Percentiles rank a stretch among this genome's conserved stretches.
Evolutionary conservation across 2,329 filamentous ascomycete genomes (phyloP).

Genomic region (Amauroascus verrucosus): DNA sequence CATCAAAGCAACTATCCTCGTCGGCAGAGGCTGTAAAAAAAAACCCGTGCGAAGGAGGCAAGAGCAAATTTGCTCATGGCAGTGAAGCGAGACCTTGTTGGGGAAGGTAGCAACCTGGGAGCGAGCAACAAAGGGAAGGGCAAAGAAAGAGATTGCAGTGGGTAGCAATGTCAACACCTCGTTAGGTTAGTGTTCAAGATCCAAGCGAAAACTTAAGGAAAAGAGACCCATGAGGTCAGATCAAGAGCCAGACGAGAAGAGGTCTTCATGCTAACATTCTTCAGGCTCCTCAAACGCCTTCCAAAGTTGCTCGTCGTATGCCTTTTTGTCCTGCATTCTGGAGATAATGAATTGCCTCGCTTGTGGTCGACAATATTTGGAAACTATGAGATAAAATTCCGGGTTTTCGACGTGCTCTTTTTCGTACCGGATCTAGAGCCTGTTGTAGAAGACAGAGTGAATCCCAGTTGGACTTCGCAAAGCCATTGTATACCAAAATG

Average conservation of each 20-base stretch:
- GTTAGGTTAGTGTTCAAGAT: background rate
- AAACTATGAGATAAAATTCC: constrained; percentile 12
- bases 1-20: background rate
- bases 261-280: background rate
- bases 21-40: background rate
- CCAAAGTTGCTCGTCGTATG: constrained; percentile 16
- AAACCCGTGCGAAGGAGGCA: background rate
- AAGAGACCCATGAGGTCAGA: background rate
- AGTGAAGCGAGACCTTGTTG: background rate
- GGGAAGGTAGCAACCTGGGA: background rate
- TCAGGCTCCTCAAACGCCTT: background rate
- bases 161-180: background rate
- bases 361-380: constrained; percentile 15
- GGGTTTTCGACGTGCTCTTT: constrained; percentile 11
- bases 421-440: background rate
- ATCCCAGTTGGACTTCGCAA: background rate
- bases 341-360: constrained; percentile 11
- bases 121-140: background rate
- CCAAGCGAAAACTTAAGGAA: background rate
- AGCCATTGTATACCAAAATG: background rate
- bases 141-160: background rate
- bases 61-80: background rate
- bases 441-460: background rate
- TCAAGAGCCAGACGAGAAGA: background rate
- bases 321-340: constrained; percentile 15